phyloP scores from a whole-genome alignment of 176 grass and related monocot species.

The Zea luxurians region DNA sequence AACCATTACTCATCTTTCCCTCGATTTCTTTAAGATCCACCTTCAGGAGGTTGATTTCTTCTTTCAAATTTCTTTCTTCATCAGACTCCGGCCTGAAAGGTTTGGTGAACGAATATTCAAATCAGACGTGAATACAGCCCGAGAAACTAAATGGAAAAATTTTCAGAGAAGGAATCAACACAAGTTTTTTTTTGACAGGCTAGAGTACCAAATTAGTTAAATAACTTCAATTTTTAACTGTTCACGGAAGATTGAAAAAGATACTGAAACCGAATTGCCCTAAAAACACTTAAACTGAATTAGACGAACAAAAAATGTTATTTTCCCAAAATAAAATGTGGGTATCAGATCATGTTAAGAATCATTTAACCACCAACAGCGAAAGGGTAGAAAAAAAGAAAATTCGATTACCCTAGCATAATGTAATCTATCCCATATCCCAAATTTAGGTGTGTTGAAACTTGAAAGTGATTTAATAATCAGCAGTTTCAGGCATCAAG shows the following conservation, averaged over 20 bases:
- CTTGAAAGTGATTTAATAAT: conserved; percentile 3
- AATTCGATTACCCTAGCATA: background rate
- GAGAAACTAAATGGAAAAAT: background rate
- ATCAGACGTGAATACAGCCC: background rate
- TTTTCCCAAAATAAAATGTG: too few relatives aligned
- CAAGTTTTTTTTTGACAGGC: background rate
- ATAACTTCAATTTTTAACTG: conserved; percentile 5
- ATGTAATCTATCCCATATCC: background rate
- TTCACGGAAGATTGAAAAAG: background rate
- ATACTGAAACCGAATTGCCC: background rate
- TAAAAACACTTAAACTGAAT: background rate
- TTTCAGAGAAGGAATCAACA: conserved; percentile 4
- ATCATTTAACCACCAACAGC: background rate
- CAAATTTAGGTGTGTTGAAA: background rate
- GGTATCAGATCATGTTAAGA: background rate
- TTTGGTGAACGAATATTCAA: background rate
- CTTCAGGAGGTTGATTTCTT: conserved; percentile 60
- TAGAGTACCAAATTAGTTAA: conserved; percentile 14
- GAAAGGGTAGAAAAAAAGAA: background rate
- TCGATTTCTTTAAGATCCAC: conserved; percentile 42
- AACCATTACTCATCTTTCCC: conserved; percentile 45
- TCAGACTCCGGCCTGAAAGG: conserved; percentile 54
- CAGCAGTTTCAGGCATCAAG: conserved; percentile 19
- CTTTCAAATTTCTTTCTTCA: conserved; percentile 62
- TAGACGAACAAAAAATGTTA: background rate